phyloP scores from a whole-genome alignment of 2,329 filamentous ascomycete genomes.

The Phialophora chinensis region DNA sequence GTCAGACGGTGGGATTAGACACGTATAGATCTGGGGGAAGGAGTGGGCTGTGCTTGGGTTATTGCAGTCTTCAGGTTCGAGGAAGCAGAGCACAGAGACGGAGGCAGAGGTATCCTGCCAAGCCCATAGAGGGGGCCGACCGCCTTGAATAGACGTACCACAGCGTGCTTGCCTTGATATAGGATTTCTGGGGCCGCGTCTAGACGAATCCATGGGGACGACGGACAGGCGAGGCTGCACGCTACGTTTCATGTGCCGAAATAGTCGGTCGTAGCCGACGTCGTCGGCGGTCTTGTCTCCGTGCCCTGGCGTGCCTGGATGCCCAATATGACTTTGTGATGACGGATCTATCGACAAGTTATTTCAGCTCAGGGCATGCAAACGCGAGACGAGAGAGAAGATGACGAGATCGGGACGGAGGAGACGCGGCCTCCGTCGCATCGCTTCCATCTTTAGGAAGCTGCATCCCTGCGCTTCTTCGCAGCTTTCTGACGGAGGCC shows the following conservation, averaged over 20 bases:
- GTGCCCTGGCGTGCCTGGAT: not conserved
- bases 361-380: not conserved
- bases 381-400: not conserved
- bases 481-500: not conserved
- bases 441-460: conserved; percentile 12
- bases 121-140: not conserved
- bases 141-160: not conserved
- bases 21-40: not conserved
- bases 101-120: not conserved
- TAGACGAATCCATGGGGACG: conserved; percentile 6
- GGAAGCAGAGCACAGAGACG: not conserved
- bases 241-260: conserved; percentile 11
- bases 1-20: not conserved
- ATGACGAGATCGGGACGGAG: not conserved
- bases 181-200: conserved; percentile 2
- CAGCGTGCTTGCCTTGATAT: conserved; percentile 1
- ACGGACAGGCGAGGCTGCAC: conserved; percentile 1
- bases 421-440: not conserved
- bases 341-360: not conserved
- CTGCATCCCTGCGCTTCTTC: not conserved
- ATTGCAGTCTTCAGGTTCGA: not conserved
- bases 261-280: not conserved
- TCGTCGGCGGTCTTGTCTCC: not conserved
- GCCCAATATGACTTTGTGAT: not conserved
- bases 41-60: not conserved